Evolutionary conservation across 2,329 filamentous ascomycete genomes (phyloP).

Genomic region (Stachybotrys echinatus): DNA sequence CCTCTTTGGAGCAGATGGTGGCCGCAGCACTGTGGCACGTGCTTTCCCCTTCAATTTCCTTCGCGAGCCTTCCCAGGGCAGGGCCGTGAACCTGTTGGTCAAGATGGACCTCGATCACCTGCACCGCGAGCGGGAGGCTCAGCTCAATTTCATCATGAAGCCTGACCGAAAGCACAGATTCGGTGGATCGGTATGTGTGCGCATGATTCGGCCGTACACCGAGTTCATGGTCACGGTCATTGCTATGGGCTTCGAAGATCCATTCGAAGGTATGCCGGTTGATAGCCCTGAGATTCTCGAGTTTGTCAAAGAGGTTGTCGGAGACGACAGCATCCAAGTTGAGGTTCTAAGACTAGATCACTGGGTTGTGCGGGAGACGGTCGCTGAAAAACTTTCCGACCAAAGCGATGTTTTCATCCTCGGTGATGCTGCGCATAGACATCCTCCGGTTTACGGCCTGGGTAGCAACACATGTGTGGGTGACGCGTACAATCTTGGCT

Average conservation of each 20-base stretch:
- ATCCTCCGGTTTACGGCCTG: constrained; percentile 51
- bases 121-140: constrained; percentile 45
- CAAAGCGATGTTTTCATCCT: constrained; percentile 18
- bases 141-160: constrained; percentile 56
- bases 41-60: constrained; percentile 33
- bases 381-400: not conserved
- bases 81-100: constrained; percentile 35
- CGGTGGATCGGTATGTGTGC: constrained; percentile 41
- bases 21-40: constrained; percentile 30
- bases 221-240: constrained; percentile 55
- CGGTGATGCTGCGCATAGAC: constrained; percentile 52
- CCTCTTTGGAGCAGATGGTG: constrained; percentile 50
- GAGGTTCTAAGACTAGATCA: not conserved
- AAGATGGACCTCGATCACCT: constrained; percentile 43
- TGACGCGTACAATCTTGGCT: constrained; percentile 50
- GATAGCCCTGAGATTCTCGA: not conserved
- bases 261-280: not conserved
- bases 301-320: not conserved
- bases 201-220: constrained; percentile 60
- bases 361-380: not conserved
- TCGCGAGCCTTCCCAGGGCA: constrained; percentile 32
- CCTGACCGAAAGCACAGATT: constrained; percentile 47
- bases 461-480: constrained; percentile 55
- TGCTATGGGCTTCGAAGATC: not conserved
- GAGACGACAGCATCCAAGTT: not conserved